Conservation (phyloP, 371 early-diverging fungal species). For the Mortierella sp. region DNA sequence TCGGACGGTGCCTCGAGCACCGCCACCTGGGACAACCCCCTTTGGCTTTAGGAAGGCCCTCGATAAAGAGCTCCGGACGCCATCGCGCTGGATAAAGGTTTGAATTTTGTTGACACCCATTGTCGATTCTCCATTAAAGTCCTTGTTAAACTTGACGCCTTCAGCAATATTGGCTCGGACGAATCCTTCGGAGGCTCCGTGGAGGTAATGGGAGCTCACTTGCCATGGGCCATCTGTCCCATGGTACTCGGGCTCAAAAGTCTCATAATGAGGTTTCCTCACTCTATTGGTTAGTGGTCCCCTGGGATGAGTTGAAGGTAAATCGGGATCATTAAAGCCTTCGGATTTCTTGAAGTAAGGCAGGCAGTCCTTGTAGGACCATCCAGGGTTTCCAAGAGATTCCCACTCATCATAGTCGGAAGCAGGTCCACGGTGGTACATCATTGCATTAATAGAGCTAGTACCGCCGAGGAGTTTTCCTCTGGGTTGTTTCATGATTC, state of each 20-base stretch:
- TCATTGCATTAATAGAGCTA: conserved; percentile 44
- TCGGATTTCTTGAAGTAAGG: conserved; percentile 47
- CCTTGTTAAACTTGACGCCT: conserved; percentile 31
- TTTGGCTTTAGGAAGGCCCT: conserved; percentile 39
- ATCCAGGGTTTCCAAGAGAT: conserved; percentile 30
- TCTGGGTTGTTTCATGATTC: conserved; percentile 41
- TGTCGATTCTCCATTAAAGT: conserved; percentile 43
- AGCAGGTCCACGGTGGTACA: conserved; percentile 57
- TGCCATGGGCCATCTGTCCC: conserved; percentile 50
- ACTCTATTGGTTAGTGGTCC: conserved; percentile 33
- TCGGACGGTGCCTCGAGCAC: conserved; percentile 32
- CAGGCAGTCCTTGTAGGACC: conserved; percentile 49
- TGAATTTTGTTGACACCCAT: conserved; percentile 38
- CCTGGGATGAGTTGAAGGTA: conserved; percentile 19
- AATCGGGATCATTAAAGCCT: conserved; percentile 33
- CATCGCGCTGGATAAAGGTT: conserved; percentile 46
- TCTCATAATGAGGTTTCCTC: conserved; percentile 28
- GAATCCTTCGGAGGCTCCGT: conserved; percentile 24
- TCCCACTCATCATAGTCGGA: conserved; percentile 58
- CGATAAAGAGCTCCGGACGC: conserved; percentile 35
- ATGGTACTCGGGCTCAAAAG: conserved; percentile 37
- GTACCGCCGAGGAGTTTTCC: conserved; percentile 34
- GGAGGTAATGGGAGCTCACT: conserved; percentile 29
- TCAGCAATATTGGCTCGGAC: conserved; percentile 24
- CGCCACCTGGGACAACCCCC: conserved; percentile 33